Evolutionary conservation across 2,329 filamentous ascomycete species (phyloP).

Genomic region (Talaromyces funiculosus): DNA sequence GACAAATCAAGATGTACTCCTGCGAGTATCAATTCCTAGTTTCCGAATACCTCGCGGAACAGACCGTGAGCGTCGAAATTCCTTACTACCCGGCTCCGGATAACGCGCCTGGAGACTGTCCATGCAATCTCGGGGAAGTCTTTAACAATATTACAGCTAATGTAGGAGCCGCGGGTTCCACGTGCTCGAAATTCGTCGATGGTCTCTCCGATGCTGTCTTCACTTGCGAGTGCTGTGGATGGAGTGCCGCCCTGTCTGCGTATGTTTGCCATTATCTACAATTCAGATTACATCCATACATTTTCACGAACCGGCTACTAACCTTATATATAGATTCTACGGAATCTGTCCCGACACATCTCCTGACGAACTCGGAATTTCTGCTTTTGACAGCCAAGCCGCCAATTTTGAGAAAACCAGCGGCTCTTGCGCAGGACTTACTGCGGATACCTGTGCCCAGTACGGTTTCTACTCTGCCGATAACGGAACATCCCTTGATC

Average conservation of each 20-base stretch:
- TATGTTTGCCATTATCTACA: conserved; percentile 15
- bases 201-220: conserved; percentile 21
- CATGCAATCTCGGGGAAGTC: conserved; percentile 34
- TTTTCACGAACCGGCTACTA: too few species aligned
- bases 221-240: conserved; percentile 32
- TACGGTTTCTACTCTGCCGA: conserved; percentile 21
- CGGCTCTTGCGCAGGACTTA: conserved; percentile 16
- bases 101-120: conserved; percentile 31
- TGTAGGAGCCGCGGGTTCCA: not conserved
- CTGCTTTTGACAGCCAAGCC: not conserved
- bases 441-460: conserved; percentile 16
- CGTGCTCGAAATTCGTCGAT: conserved; percentile 3
- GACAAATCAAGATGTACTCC: conserved; percentile 29
- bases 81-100: conserved; percentile 37
- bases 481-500: conserved; percentile 14
- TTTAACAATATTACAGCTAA: conserved; percentile 17
- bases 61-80: conserved; percentile 28
- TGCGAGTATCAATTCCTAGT: conserved; percentile 38
- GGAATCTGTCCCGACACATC: conserved; percentile 31
- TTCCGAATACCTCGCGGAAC: conserved; percentile 29
- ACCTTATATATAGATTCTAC: conserved; percentile 17
- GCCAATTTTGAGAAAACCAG: not conserved
- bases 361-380: conserved; percentile 7
- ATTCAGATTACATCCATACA: too few species aligned
- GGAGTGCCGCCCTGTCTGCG: conserved; percentile 33